Conservation (phyloP, 768 basidiomycete genomes). For the Leucosporidium yakuticum region DNA sequence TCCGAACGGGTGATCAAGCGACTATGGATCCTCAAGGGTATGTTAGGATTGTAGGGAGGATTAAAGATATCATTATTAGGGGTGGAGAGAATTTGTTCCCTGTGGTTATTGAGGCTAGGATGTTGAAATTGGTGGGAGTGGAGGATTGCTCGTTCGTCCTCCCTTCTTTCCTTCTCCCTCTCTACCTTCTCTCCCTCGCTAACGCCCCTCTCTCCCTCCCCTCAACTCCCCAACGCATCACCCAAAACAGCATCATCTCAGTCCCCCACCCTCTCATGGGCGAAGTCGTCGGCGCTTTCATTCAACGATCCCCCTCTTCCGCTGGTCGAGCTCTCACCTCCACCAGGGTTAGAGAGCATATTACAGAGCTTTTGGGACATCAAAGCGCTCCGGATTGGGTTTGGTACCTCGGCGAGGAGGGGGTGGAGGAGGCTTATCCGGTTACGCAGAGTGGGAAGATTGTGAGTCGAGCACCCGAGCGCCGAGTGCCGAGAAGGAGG, state of each 20-base stretch:
- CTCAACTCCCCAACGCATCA: background rate
- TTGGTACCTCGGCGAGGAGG: slow-evolving; percentile 72
- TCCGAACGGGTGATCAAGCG: slow-evolving; percentile 5
- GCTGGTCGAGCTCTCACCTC: slow-evolving; percentile 38
- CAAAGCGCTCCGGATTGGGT: slow-evolving; percentile 76
- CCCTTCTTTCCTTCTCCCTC: background rate
- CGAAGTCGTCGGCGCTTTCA: slow-evolving; percentile 76
- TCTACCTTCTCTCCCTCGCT: background rate
- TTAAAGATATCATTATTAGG: slow-evolving; percentile 9
- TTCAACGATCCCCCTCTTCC: slow-evolving; percentile 51
- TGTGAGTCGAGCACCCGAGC: background rate
- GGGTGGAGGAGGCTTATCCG: slow-evolving; percentile 56
- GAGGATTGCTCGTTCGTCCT: slow-evolving; percentile 56
- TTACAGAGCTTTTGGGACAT: background rate
- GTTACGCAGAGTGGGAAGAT: slow-evolving; percentile 86
- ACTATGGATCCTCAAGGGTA: slow-evolving; percentile 4
- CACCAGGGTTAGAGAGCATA: slow-evolving; percentile 44
- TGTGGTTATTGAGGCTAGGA: slow-evolving; percentile 70
- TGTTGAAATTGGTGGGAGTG: slow-evolving; percentile 45
- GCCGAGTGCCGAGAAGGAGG: too few species aligned
- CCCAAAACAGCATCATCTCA: slow-evolving; percentile 49
- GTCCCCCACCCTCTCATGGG: slow-evolving; percentile 65
- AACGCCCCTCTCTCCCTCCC: background rate
- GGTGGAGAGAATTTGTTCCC: slow-evolving; percentile 65
- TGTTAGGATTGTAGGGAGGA: slow-evolving; percentile 7